phyloP scores from a whole-genome alignment of 208 protist species.

The Trypanosoma avium region DNA sequence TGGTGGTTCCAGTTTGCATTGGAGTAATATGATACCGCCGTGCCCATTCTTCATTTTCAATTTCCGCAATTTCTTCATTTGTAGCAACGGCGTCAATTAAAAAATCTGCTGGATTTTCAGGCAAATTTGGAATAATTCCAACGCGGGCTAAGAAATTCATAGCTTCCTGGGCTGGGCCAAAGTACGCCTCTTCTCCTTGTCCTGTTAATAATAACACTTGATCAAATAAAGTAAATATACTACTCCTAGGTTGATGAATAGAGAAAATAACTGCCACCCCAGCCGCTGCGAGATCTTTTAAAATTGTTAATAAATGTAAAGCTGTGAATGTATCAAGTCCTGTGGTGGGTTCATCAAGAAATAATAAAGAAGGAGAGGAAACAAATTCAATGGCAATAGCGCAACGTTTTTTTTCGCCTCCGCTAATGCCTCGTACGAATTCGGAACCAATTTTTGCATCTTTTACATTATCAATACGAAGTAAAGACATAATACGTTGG shows the following conservation, averaged over 20 bases:
- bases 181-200: constrained; percentile 79
- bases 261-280: constrained; percentile 68
- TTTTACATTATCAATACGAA: constrained; percentile 56
- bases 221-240: constrained; percentile 68
- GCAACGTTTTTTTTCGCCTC: constrained; percentile 75
- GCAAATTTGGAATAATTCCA: constrained; percentile 33
- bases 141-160: constrained; percentile 62
- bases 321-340: constrained; percentile 86
- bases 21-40: not conserved
- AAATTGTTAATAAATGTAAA: constrained; percentile 47
- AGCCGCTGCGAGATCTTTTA: constrained; percentile 40
- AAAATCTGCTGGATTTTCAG: constrained; percentile 86
- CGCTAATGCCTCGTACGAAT: constrained; percentile 60
- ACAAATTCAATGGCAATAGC: constrained; percentile 71
- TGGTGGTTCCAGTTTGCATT: constrained; percentile 29
- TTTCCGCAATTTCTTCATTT: constrained; percentile 19
- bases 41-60: constrained; percentile 3
- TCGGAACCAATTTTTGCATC: constrained; percentile 48
- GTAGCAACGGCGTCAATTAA: constrained; percentile 67
- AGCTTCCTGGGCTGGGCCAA: constrained; percentile 56
- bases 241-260: constrained; percentile 73
- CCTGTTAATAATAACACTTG: constrained; percentile 76
- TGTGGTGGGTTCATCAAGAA: constrained; percentile 82
- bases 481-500: constrained; percentile 28
- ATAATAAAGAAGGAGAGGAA: constrained; percentile 57